Conservation (phyloP, 2,329 filamentous ascomycete genomes). For the Chalara sp. region DNA sequence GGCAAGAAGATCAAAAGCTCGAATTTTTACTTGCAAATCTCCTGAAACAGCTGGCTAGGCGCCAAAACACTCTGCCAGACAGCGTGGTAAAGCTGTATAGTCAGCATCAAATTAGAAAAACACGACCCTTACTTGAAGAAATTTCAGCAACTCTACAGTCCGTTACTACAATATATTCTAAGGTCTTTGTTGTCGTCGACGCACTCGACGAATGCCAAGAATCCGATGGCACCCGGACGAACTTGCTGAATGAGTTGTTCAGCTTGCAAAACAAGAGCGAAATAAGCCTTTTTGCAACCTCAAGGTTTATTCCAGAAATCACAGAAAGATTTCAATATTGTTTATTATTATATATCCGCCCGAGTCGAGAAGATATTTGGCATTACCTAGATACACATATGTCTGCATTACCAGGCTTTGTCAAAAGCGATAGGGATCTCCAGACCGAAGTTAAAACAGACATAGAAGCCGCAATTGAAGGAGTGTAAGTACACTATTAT, state of each 20-base stretch:
- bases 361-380: constrained; percentile 21
- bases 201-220: constrained; percentile 11
- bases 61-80: constrained; percentile 6
- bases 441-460: not conserved
- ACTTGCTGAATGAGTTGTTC: constrained; percentile 23
- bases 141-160: constrained; percentile 12
- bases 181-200: constrained; percentile 11
- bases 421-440: not conserved
- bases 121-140: constrained; percentile 18
- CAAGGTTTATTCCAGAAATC: constrained; percentile 21
- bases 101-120: constrained; percentile 13
- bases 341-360: constrained; percentile 22
- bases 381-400: constrained; percentile 11
- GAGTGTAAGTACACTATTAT: constrained; percentile 14
- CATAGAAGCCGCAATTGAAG: constrained; percentile 13
- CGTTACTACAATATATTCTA: constrained; percentile 14
- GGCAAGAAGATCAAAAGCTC: constrained; percentile 19
- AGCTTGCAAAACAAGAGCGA: constrained; percentile 11
- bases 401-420: constrained; percentile 9
- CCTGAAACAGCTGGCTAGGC: constrained; percentile 24
- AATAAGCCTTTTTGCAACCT: constrained; percentile 24
- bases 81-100: constrained; percentile 17
- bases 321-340: constrained; percentile 11
- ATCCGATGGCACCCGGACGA: constrained; percentile 2
- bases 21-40: constrained; percentile 21